phyloP scores from a whole-genome alignment of 495 filamentous ascomycete species.

The Talaromyces trachyspermus region DNA sequence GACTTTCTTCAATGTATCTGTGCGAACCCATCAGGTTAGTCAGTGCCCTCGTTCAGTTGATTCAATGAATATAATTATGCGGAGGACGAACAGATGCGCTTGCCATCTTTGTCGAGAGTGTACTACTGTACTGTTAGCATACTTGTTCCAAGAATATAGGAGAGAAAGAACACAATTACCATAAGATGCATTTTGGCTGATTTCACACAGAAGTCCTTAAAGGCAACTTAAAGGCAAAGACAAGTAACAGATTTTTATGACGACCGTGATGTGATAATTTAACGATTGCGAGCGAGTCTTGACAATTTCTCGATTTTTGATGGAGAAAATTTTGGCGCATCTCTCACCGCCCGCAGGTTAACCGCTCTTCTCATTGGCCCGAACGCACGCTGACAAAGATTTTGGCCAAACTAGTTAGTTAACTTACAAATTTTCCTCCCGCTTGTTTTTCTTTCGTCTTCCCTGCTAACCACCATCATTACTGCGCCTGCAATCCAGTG shows the following conservation, averaged over 20 bases:
- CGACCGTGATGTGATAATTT: no score
- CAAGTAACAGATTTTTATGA: neutral
- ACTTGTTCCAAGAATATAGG: slow-evolving; percentile 9
- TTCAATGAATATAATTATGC: slow-evolving; percentile 19
- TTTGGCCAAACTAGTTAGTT: neutral
- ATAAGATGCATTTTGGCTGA: slow-evolving; percentile 47
- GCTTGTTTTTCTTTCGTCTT: neutral
- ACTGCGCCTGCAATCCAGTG: no score
- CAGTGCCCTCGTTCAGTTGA: neutral
- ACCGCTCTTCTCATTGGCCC: slow-evolving; percentile 13
- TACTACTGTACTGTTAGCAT: slow-evolving; percentile 45
- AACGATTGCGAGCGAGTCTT: neutral
- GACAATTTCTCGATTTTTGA: neutral
- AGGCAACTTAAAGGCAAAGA: neutral
- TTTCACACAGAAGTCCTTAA: neutral
- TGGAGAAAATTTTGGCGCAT: slow-evolving; percentile 5
- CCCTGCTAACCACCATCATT: neutral
- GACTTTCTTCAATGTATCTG: slow-evolving; percentile 60
- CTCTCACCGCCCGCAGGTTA: slow-evolving; percentile 5
- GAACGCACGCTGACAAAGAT: slow-evolving; percentile 5
- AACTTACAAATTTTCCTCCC: neutral
- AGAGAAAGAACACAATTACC: slow-evolving; percentile 22
- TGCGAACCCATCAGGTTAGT: neutral
- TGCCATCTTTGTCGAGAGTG: slow-evolving; percentile 67
- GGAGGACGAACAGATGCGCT: slow-evolving; percentile 50